A percentile compares a stretch with the other conserved stretches of the same genome.
phyloP scores from a whole-genome alignment of 169 alveolate species.

The Pseudocohnilembus persalinus region DNA sequence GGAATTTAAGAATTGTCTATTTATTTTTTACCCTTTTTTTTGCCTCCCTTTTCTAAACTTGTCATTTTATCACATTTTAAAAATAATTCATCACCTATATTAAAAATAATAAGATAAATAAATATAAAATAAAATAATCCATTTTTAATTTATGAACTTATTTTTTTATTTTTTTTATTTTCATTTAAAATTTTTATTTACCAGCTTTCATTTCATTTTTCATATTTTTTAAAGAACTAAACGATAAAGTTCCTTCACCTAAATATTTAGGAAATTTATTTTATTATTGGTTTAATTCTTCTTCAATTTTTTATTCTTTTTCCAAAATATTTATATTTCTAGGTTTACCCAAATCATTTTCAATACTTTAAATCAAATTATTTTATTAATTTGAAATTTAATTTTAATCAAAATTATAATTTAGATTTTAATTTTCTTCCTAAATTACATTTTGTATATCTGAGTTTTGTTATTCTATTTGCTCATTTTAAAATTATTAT shows the following conservation, averaged over 20 bases:
- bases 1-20: neutral
- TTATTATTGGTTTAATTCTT: neutral
- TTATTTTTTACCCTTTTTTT: neutral
- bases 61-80: neutral
- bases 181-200: no score
- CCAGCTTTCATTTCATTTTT: neutral
- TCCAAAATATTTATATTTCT: neutral
- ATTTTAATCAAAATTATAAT: no score
- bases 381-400: no score
- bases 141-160: no score
- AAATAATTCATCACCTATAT: neutral
- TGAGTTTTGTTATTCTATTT: no score
- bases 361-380: neutral
- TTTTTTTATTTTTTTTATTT: no score
- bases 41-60: neutral
- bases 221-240: neutral
- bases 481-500: no score
- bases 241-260: neutral
- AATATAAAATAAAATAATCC: no score
- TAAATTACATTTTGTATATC: no score
- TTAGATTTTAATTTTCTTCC: neutral
- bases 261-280: neutral
- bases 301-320: neutral
- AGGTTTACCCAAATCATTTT: neutral
- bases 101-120: no score